A percentile compares a stretch with the other conserved stretches of the same genome.
Evolutionary conservation across 441 rosid species (phyloP).

Genomic region (Geranium incanum): DNA sequence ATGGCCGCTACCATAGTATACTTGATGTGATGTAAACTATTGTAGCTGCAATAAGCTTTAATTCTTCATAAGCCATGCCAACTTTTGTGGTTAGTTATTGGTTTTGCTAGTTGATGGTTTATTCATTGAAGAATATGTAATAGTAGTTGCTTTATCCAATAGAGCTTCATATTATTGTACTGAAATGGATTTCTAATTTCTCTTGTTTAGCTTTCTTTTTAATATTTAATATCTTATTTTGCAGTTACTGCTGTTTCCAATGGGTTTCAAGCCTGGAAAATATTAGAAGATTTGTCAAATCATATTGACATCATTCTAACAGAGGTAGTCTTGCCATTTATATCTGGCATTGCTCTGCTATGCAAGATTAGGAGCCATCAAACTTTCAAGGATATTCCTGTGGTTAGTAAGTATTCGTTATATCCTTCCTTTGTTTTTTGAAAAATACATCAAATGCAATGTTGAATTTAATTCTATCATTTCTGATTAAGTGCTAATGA

Average conservation of each 20-base stretch:
- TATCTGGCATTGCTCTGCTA: slow-evolving; percentile 30
- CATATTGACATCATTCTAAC: slow-evolving; percentile 28
- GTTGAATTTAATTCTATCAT: slow-evolving; percentile 12
- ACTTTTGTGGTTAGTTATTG: neutral
- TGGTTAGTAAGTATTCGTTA: slow-evolving; percentile 21
- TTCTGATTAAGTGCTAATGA: slow-evolving; percentile 20
- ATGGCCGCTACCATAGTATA: neutral
- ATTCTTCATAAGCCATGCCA: neutral
- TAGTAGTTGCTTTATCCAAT: neutral
- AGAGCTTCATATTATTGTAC: neutral
- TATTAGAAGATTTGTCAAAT: slow-evolving; percentile 24
- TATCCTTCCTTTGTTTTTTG: neutral
- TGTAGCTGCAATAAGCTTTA: neutral
- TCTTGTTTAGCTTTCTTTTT: neutral
- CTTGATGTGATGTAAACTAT: neutral
- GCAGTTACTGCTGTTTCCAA: slow-evolving; percentile 31
- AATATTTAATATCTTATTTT: slow-evolving; percentile 9
- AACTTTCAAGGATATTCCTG: slow-evolving; percentile 29
- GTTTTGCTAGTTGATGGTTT: neutral
- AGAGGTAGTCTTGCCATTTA: slow-evolving; percentile 29
- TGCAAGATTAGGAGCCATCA: slow-evolving; percentile 29
- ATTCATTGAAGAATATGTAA: neutral
- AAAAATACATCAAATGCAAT: neutral
- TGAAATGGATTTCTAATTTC: neutral
- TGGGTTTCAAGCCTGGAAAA: slow-evolving; percentile 34